Evolutionary conservation across 2,329 filamentous ascomycete genomes (phyloP), one percentile per base, ranked within the genome.

Genomic region (Thermothelomyces thermophilus): DNA sequence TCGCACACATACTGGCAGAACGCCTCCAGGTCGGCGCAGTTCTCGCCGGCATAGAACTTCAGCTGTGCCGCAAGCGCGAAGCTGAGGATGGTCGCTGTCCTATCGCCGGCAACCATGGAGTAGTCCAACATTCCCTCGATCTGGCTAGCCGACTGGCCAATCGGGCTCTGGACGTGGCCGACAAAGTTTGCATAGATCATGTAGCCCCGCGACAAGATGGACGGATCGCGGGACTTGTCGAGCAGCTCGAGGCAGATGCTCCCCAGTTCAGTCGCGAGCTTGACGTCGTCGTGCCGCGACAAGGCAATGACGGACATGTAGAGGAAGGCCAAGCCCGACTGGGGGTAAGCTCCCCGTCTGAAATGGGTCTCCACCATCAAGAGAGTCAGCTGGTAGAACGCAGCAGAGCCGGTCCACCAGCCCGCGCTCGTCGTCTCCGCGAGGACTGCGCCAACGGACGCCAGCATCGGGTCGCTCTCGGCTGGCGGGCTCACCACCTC

Each of bases 1-100:
- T 89, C 79, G 53, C 83, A 84, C n/a, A 82, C 77, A 53, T 84
- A 87, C 41, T 81, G 76, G 58, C 84, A 85, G 62, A 82, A 87
- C 0, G 76, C 75, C 62, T 90, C 86, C 0, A 89, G 69, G 49
- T 90, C 86, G 13, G 73, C 71, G 41, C 82, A 72, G 51, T 87
- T 83, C 55, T 87, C 80, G 56, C 82, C 83, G 11, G 79, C 77
- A 64, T 84, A 89, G 49, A 90, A 77, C 56, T 79, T 82, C 59
- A 84, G 77, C 55, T 80, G 76, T 2, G 83, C 80, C 28, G 77
- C 74, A 17, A 89, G 70, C 0, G 85, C 87, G 45, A 86, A 80
- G 58, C 84, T 85, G 9, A 90, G 70, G 28, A 90, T 82, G 6
- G 84, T 82, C 1, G 86, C 77, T 46, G 85, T 81, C 26, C 84